A percentile compares a stretch with the other conserved stretches of the same genome.
Conservation (phyloP, 257 asterid genomes). For the Solanum megistacrolobum region DNA sequence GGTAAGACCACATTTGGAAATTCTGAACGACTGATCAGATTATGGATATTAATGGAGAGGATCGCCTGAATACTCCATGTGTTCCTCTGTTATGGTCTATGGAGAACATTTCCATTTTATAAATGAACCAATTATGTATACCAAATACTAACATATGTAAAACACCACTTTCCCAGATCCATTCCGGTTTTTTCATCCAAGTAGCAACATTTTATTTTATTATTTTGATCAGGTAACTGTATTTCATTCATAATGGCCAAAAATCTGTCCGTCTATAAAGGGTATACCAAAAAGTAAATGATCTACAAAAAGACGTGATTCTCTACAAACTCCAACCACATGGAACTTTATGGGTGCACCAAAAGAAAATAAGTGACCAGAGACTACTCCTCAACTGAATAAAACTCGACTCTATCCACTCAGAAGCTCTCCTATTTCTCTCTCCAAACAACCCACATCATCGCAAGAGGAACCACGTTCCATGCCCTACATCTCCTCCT, state of each 20-base stretch:
- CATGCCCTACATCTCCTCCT: background rate
- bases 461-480: background rate
- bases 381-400: background rate
- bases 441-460: background rate
- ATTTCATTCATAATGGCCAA: background rate
- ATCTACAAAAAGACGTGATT: background rate
- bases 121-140: background rate
- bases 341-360: background rate
- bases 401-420: background rate
- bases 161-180: background rate
- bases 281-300: background rate
- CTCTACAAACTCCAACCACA: background rate
- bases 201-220: background rate
- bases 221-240: background rate
- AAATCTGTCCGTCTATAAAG: background rate
- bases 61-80: background rate
- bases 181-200: background rate
- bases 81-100: background rate
- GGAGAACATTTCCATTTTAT: background rate
- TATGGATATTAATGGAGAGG: background rate
- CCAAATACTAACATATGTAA: background rate
- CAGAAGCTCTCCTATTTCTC: background rate
- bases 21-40: background rate
- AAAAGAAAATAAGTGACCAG: background rate
- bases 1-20: background rate